phyloP scores from a whole-genome alignment of 257 asterid species.

The Fraxinus cuspidata region DNA sequence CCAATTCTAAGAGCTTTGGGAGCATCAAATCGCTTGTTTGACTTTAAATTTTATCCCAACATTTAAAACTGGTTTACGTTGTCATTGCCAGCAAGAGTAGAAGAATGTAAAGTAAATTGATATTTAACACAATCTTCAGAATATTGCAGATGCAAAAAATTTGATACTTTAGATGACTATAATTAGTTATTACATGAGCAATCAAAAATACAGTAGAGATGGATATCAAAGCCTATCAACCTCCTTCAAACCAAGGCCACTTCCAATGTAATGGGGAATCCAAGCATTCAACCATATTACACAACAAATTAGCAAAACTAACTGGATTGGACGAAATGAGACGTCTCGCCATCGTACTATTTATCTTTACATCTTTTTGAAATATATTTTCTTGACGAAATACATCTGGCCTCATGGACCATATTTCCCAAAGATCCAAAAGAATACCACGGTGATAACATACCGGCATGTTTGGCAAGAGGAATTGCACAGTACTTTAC shows the following conservation, averaged over 20 bases:
- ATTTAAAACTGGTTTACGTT: too few species aligned
- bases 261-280: constrained; percentile 38
- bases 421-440: constrained; percentile 46
- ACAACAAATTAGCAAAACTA: constrained; percentile 55
- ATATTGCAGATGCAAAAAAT: background rate
- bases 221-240: constrained; percentile 37
- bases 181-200: constrained; percentile 35
- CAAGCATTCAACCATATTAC: constrained; percentile 49
- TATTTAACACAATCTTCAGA: background rate
- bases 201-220: constrained; percentile 39
- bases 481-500: background rate
- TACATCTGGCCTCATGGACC: constrained; percentile 39
- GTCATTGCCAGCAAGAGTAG: background rate
- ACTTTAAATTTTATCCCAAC: too few species aligned
- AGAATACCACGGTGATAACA: constrained; percentile 35
- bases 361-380: constrained; percentile 48
- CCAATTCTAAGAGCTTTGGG: too few species aligned
- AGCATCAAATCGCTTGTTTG: too few species aligned
- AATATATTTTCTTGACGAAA: constrained; percentile 33
- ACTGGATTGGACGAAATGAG: constrained; percentile 39
- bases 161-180: constrained; percentile 4
- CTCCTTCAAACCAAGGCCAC: constrained; percentile 34
- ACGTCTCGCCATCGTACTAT: constrained; percentile 38
- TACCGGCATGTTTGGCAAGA: background rate
- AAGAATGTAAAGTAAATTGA: background rate